A percentile compares a stretch with the other conserved stretches of the same genome.
These are phyloP conservation scores for Saururus chinensis DNA, from an alignment of 164 flowering plant species.

Conservation along the genomic window DNA sequence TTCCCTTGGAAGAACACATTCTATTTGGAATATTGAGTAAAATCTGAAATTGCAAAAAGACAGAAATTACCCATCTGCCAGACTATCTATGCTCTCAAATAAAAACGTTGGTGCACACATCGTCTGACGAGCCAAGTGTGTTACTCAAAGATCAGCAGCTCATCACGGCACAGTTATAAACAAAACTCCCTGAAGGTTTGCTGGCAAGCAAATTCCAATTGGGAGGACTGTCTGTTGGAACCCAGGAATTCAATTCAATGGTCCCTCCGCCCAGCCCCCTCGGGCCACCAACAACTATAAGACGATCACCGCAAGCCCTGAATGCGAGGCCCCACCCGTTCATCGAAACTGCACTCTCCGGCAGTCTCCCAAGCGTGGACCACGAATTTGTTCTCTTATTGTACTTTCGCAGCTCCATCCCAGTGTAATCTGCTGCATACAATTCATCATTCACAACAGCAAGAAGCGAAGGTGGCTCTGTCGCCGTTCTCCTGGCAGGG, in stretches of 20 bases:
- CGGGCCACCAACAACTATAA: conserved; percentile 90
- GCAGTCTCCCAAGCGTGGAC: conserved; percentile 71
- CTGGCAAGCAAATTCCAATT: conserved; percentile 59
- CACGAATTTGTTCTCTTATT: conserved; percentile 43
- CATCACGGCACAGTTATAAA: conserved; percentile 32
- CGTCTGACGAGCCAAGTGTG: conserved; percentile 6
- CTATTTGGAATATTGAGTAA: conserved; percentile 12
- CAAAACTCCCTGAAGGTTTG: conserved; percentile 19
- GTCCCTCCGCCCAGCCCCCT: conserved; percentile 51
- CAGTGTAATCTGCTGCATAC: conserved; percentile 87
- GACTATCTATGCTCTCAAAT: conserved; percentile 18
- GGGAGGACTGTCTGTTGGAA: conserved; percentile 69
- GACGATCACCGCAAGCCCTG: conserved; percentile 78
- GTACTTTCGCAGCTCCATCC: conserved; percentile 66
- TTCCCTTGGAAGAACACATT: conserved; percentile 12
- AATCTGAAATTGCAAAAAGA: conserved; percentile 15
- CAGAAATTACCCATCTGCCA: conserved; percentile 20
- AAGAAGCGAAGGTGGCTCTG: conserved; percentile 76
- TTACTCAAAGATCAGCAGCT: conserved; percentile 18
- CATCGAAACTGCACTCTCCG: conserved; percentile 70
- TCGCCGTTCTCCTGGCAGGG: conserved; percentile 40
- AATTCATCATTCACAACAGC: conserved; percentile 82
- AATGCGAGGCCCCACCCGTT: conserved; percentile 97
- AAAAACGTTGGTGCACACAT: conserved; percentile 21
- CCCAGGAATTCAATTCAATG: conserved; percentile 83